These are phyloP conservation scores for Aspergillus ochraceoroseus DNA, from an alignment of 2,329 filamentous ascomycete genomes.

Conservation along the genomic window DNA sequence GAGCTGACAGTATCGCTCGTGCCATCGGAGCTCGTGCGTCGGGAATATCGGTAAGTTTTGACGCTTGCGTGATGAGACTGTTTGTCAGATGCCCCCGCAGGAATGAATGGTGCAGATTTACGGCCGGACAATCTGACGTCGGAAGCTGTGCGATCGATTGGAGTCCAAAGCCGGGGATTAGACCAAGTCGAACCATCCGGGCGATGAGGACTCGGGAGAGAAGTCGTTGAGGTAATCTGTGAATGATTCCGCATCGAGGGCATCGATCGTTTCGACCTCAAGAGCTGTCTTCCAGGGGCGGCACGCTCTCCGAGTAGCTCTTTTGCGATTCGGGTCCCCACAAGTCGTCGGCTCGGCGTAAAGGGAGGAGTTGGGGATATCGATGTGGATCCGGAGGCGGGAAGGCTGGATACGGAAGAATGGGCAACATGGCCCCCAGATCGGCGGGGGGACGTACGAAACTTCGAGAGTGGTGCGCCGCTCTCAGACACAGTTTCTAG, in stretches of 20 bases:
- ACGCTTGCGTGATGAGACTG: constrained; percentile 74
- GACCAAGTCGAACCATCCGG: constrained; percentile 34
- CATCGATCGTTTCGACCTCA: constrained; percentile 58
- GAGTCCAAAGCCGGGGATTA: constrained; percentile 61
- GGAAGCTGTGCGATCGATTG: constrained; percentile 54
- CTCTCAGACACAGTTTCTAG: constrained; percentile 93
- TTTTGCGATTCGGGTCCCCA: constrained; percentile 43
- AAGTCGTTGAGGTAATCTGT: constrained; percentile 28
- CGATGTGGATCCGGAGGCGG: constrained; percentile 57
- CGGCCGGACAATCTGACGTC: constrained; percentile 45
- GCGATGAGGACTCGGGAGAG: constrained; percentile 38
- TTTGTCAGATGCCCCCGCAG: constrained; percentile 65
- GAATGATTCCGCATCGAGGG: constrained; percentile 51
- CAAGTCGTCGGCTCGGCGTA: constrained; percentile 58
- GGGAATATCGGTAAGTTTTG: constrained; percentile 65
- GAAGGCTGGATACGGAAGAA: constrained; percentile 61
- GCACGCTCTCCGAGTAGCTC: constrained; percentile 45
- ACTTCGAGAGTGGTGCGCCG: constrained; percentile 63
- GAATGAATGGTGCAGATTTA: constrained; percentile 69
- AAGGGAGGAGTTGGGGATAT: constrained; percentile 55
- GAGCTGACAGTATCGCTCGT: constrained; percentile 46
- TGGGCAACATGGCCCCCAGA: constrained; percentile 62
- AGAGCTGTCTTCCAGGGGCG: constrained; percentile 51
- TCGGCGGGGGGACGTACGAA: constrained; percentile 62
- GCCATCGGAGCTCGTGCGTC: constrained; percentile 77